Conservation (phyloP, 768 basidiomycete genomes). For the Mycena indigotica region DNA sequence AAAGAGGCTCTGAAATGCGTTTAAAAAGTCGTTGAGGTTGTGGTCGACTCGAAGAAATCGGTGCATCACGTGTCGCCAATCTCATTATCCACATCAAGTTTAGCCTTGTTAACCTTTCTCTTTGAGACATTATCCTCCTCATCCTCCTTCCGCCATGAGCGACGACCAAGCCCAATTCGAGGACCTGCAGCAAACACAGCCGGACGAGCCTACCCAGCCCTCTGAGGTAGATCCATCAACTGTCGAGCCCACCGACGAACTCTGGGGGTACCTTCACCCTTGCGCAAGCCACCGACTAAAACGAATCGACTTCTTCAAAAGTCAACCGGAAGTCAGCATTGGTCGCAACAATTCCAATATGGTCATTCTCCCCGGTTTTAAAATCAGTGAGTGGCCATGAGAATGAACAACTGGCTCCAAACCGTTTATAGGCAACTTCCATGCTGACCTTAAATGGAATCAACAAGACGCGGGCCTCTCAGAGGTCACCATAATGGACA, state of each 20-base stretch:
- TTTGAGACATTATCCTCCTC: neutral
- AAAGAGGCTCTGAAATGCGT: too few species aligned
- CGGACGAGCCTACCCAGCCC: neutral
- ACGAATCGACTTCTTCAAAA: conserved; percentile 65
- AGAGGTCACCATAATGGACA: conserved; percentile 53
- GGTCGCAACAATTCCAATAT: conserved; percentile 57
- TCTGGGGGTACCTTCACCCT: conserved; percentile 77
- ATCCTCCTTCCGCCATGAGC: neutral
- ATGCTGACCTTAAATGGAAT: conserved; percentile 64
- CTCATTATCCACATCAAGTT: neutral
- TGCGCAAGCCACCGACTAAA: conserved; percentile 48
- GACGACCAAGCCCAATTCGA: neutral
- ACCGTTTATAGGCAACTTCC: conserved; percentile 50
- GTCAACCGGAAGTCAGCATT: conserved; percentile 49
- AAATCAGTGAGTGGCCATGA: conserved; percentile 63
- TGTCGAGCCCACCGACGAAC: conserved; percentile 28
- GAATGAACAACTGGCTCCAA: conserved; percentile 2
- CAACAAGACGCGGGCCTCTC: conserved; percentile 37
- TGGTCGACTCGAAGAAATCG: too few species aligned
- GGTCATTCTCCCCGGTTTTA: conserved; percentile 66
- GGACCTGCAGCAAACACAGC: neutral
- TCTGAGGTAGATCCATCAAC: neutral
- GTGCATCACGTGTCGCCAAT: neutral
- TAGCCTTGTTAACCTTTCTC: conserved; percentile 1
- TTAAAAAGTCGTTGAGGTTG: too few species aligned